These are phyloP conservation scores for Rhodotorula sp. DNA, from an alignment of 1,284 basidiomycete species.

Conservation along the genomic window DNA sequence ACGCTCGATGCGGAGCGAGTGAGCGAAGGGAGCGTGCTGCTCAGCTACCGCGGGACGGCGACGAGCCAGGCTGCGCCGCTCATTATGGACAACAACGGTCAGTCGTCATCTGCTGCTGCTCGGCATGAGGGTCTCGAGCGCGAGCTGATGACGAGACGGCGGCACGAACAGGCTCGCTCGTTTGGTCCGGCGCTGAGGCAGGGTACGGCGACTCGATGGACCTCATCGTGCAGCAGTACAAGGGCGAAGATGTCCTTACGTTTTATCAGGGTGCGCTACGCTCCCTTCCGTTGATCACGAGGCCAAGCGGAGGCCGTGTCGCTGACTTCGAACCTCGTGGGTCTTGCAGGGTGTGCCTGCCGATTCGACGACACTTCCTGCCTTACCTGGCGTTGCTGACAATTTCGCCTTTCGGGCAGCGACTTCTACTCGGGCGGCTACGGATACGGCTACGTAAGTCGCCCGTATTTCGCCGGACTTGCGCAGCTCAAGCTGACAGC, in stretches of 20 bases:
- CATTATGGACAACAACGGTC: conserved; percentile 16
- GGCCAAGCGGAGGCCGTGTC: no score
- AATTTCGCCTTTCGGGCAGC: not conserved
- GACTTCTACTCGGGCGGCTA: conserved; percentile 17
- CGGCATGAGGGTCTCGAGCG: not conserved
- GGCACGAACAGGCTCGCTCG: not conserved
- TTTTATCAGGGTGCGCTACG: conserved; percentile 2
- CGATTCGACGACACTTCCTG: not conserved
- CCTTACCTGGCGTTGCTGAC: not conserved
- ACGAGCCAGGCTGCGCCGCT: conserved; percentile 9
- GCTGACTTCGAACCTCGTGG: no score
- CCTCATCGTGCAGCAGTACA: conserved; percentile 11
- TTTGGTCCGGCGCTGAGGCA: conserved; percentile 5
- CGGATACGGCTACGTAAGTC: conserved; percentile 5
- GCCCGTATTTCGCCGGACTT: not conserved
- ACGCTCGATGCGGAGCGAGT: not conserved
- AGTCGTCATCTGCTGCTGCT: not conserved
- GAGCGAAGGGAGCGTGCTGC: not conserved
- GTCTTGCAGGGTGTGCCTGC: no score
- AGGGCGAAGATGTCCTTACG: conserved; percentile 19
- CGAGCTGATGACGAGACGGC: not conserved
- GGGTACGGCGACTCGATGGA: conserved; percentile 25
- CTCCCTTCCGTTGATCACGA: not conserved
- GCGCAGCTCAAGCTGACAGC: not conserved
- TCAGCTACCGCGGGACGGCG: conserved; percentile 13